phyloP scores from a whole-genome alignment of 805 yeast species.

The Blastobotrys attinorum region DNA sequence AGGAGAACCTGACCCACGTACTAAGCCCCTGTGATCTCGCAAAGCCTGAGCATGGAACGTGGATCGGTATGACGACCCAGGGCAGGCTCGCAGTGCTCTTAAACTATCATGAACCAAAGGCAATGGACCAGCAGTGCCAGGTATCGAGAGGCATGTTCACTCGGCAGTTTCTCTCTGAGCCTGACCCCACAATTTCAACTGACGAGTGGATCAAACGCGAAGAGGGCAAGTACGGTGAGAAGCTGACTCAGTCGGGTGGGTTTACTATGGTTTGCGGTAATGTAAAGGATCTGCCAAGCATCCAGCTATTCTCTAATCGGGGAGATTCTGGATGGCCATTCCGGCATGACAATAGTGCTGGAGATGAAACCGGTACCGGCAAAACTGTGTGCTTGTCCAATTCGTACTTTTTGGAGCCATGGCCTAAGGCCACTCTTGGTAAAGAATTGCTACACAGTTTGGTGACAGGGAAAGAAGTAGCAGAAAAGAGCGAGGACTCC shows the following conservation, averaged over 20 bases:
- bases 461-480: conserved; percentile 19
- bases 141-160: conserved; percentile 51
- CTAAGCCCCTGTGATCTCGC: conserved; percentile 71
- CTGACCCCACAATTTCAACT: conserved; percentile 21
- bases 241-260: conserved; percentile 45
- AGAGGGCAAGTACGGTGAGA: conserved; percentile 17
- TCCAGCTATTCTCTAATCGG: conserved; percentile 43
- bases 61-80: conserved; percentile 65
- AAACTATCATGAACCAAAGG: conserved; percentile 52
- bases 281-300: conserved; percentile 21
- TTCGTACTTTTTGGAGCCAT: conserved; percentile 55
- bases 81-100: conserved; percentile 68
- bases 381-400: conserved; percentile 57
- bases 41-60: conserved; percentile 72
- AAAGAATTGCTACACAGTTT: conserved; percentile 31
- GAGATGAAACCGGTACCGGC: conserved; percentile 12
- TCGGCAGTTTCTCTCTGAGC: conserved; percentile 35
- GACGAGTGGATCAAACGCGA: conserved; percentile 40
- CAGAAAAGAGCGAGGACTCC: conserved; percentile 17
- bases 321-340: conserved; percentile 31
- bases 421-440: conserved; percentile 68
- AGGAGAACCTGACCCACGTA: conserved; percentile 28
- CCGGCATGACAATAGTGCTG: not conserved
- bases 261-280: conserved; percentile 54
- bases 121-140: conserved; percentile 29